Evolutionary conservation across 768 basidiomycete species (phyloP).

Genomic region (Xerocomellus amylosporus): DNA sequence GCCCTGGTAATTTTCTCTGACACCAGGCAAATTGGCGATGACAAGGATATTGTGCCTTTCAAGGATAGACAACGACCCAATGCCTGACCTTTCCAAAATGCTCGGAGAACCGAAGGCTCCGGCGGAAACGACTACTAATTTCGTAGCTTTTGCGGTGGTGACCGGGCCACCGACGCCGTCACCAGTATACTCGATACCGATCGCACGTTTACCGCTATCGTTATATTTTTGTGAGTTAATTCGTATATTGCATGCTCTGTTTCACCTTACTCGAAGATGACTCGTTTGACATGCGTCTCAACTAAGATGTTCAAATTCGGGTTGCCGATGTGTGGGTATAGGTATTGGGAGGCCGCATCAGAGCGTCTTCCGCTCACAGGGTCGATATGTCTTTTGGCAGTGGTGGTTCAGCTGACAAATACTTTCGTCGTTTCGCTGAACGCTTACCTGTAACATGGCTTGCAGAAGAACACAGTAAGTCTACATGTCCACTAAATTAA

Average conservation of each 20-base stretch:
- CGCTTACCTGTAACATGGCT: not conserved
- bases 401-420: not conserved
- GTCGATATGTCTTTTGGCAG: not conserved
- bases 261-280: not conserved
- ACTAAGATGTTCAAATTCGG: not conserved
- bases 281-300: constrained; percentile 1
- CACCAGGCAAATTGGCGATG: constrained; percentile 1
- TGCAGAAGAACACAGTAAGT: not conserved
- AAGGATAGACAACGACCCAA: not conserved
- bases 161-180: not conserved
- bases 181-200: not conserved
- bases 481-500: not conserved
- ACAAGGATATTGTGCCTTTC: not conserved
- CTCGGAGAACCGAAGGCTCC: constrained; percentile 3
- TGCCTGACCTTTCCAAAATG: constrained; percentile 9
- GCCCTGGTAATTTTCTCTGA: constrained; percentile 7
- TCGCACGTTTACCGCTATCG: not conserved
- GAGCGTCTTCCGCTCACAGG: constrained; percentile 1
- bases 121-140: constrained; percentile 2
- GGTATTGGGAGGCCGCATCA: constrained; percentile 3
- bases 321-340: not conserved
- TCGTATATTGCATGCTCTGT: not conserved
- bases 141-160: not conserved
- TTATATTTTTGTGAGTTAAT: not conserved
- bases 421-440: not conserved